Base-by-base conservation (phyloP, 192 early-diverging fungal species). In the Umbelopsis sp. region DNA sequence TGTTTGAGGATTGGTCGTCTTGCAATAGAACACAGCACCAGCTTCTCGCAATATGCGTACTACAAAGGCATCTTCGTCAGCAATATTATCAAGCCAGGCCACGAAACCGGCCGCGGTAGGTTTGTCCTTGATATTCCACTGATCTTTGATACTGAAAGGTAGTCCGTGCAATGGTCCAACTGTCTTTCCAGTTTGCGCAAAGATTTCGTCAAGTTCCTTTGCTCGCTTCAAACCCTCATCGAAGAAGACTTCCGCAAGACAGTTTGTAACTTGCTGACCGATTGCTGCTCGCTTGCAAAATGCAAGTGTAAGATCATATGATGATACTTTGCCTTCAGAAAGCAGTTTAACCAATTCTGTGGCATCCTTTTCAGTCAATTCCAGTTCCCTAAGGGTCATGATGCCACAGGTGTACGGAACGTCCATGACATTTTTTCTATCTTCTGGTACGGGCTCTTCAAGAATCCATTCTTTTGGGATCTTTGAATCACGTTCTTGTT, bases 101-200 rank as follows among this genome's bases (percentile, higher is more conserved):
- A 54, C 52, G 26, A 54, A 54, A 29, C 52, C 52, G n/a, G 52
- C 52, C n/a, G 52, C 52, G 21, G 52, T 25, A 29, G n/a, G 21
- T 54, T 54, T 54, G n/a, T 29, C 52, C 26, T 54, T 54, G n/a
- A 54, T 54, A 29, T 54, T 29, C 21, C n/a, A 54, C 26, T 54
- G 52, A 54, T 54, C 52, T 54, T 54, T 54, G n/a, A 54, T 54
- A 29, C 52, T 54, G 52, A 54, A 54, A 54, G 52, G 52, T 54
- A 54, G 26, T 54, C 52, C 52, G 52, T 54, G 52, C 52, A 54
- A 29, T 54, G 52, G 52, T 25, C 52, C 52, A 21, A 54, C 52
- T 29, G 52, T 54, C 52, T 54, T 54, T 54, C 52, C 52, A 54
- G 52, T 54, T 29, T 29, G 52, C n/a, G 52, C 52, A 29, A 54